Evolutionary conservation across 2,329 filamentous ascomycete species (phyloP), one percentile per base, ranked within the genome.

Genomic region (Mycosphaerelloides madeirae): DNA sequence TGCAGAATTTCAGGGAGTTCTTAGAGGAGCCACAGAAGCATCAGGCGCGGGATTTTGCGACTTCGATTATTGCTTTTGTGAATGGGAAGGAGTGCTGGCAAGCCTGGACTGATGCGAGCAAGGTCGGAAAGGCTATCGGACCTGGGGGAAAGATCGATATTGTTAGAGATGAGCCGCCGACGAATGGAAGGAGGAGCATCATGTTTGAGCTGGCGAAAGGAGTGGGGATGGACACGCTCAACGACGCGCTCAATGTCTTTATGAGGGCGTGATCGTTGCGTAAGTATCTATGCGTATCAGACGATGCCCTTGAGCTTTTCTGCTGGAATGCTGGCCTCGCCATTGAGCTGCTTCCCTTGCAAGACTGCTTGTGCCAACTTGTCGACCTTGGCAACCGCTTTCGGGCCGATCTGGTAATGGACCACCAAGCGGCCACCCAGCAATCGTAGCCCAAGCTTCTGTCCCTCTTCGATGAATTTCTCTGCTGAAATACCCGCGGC

Each of bases 391-490:
- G 68, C 61, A 35, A 89, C 68, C 2, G 83, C 79, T 54, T 81
- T 78, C 1, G 81, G 78, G 13, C 79, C 80, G 52, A 87, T 81
- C 71, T 90, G 83, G 64, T 85, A 85, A 65, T 87, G 84, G 15
- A 85, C 71, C 2, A 87, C 83, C 40, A 87, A 61, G 45, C 84
- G 69, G 3, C 76, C 77, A 25, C 78, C 78, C 8, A 71, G 54
- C 12, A 83, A 60, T 50, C 69, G 74, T 43, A 87, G 54, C 0
- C 82, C 82, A 43, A 77, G 73, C 55, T 77, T 73, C 49, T 76
- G 66, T 2, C 73, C 80, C 29, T 77, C 64, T 44, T 72, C 69
- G 8, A 77, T 72, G 48, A 82, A 77, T 31, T 76, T 70, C 40
- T 76, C 72, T 3, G 62, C 62, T 3, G 70, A 68, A 25, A 83